phyloP scores from a whole-genome alignment of 1,139 yeast genomes.

The Geotrichum candidum region DNA sequence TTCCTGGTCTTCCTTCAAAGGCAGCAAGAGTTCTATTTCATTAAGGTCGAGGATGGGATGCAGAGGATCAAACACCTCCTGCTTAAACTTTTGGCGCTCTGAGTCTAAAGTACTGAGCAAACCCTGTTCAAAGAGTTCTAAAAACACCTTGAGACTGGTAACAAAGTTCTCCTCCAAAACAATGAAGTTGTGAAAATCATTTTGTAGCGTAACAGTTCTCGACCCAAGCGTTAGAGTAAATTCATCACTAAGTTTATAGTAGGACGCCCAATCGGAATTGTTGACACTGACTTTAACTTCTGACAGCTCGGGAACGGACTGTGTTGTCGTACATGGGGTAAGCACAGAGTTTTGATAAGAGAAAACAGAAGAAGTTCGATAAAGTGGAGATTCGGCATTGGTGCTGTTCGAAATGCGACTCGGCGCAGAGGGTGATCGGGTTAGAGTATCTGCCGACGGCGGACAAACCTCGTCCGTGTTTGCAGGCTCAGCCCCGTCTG shows the following conservation, averaged over 20 bases:
- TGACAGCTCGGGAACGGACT: slow-evolving; percentile 11
- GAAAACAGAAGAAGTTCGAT: slow-evolving; percentile 6
- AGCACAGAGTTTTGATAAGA: slow-evolving; percentile 7
- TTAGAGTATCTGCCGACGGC: background rate
- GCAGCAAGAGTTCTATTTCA: slow-evolving; percentile 12
- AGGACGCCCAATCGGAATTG: slow-evolving; percentile 14
- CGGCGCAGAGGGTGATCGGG: background rate
- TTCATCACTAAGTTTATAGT: slow-evolving; percentile 8
- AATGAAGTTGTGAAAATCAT: slow-evolving; percentile 15
- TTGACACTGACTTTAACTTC: slow-evolving; percentile 7
- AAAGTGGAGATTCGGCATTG: background rate
- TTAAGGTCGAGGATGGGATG: slow-evolving; percentile 7
- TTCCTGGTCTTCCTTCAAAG: slow-evolving; percentile 12
- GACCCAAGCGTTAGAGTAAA: slow-evolving; percentile 1
- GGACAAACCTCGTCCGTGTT: background rate
- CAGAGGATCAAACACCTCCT: slow-evolving; percentile 14
- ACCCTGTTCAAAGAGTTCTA: slow-evolving; percentile 13
- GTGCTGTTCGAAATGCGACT: background rate
- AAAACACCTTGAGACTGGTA: slow-evolving; percentile 6
- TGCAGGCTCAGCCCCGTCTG: background rate
- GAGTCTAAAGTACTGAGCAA: slow-evolving; percentile 2
- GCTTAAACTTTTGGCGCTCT: slow-evolving; percentile 6
- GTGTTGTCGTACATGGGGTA: slow-evolving; percentile 12
- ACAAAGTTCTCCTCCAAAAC: slow-evolving; percentile 15
- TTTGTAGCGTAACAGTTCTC: slow-evolving; percentile 10